phyloP scores from a whole-genome alignment of 1,284 basidiomycete genomes.

The Cutaneotrichosporon daszewskae region DNA sequence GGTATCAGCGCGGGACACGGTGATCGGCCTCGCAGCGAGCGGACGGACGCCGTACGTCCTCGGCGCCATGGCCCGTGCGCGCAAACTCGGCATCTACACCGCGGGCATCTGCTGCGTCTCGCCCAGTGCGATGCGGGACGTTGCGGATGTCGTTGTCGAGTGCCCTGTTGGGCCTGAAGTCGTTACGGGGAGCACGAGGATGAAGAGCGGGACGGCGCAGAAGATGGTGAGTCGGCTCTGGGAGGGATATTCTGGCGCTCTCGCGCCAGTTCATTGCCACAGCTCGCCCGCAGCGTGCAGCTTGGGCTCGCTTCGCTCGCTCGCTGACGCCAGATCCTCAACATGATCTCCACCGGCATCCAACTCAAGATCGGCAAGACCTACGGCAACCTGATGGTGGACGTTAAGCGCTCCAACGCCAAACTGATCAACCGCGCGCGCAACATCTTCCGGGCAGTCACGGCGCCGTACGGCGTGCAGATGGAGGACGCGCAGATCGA shows the following conservation, averaged over 20 bases:
- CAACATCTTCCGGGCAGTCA: slow-evolving; percentile 9
- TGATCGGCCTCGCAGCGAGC: slow-evolving; percentile 20
- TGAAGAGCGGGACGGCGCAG: slow-evolving; percentile 21
- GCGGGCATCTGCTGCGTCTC: slow-evolving; percentile 16
- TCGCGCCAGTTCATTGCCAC: no score
- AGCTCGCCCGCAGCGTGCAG: no score
- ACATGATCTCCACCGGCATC: slow-evolving; percentile 20
- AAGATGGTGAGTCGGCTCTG: slow-evolving; percentile 11
- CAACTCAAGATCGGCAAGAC: slow-evolving; percentile 21
- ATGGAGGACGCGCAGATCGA: slow-evolving; percentile 12
- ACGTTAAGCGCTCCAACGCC: slow-evolving; percentile 10
- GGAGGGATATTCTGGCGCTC: no score
- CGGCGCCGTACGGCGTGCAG: not conserved
- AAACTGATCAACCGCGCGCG: slow-evolving; percentile 13
- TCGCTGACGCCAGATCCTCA: slow-evolving; percentile 9
- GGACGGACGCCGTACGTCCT: slow-evolving; percentile 25
- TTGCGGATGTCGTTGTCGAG: slow-evolving; percentile 15
- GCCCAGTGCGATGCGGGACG: slow-evolving; percentile 5
- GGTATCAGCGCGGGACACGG: slow-evolving; percentile 11
- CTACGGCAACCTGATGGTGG: slow-evolving; percentile 21
- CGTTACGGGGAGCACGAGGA: slow-evolving; percentile 21
- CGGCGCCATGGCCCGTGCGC: slow-evolving; percentile 13
- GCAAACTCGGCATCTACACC: slow-evolving; percentile 9
- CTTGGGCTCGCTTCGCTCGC: no score
- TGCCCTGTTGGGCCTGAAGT: slow-evolving; percentile 21